phyloP scores from a whole-genome alignment of 352 stramenopile genomes.

The Pythium coloratum region DNA sequence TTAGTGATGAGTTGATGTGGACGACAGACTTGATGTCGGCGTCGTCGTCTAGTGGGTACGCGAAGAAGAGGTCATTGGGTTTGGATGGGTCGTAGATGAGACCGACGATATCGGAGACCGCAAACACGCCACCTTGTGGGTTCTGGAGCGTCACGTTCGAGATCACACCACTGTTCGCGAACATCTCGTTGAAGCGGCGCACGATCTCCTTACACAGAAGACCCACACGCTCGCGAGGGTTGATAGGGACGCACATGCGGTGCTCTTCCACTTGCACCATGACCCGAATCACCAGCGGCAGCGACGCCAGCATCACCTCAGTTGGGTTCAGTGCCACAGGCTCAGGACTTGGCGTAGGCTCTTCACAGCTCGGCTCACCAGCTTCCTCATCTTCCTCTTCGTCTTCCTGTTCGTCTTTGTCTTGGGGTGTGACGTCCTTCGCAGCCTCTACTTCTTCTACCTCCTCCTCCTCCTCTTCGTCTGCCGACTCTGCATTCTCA shows the following conservation, averaged over 20 bases:
- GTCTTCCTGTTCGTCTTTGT: constrained; percentile 8
- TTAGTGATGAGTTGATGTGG: constrained; percentile 15
- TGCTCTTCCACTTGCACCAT: constrained; percentile 56
- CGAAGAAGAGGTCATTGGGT: constrained; percentile 35
- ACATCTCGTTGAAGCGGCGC: constrained; percentile 63
- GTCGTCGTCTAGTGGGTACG: constrained; percentile 21
- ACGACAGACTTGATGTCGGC: constrained; percentile 25
- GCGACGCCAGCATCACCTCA: constrained; percentile 24
- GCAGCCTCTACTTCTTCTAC: background rate
- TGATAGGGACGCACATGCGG: constrained; percentile 57
- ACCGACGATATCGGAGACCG: constrained; percentile 43
- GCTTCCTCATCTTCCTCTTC: background rate
- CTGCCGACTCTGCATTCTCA: background rate
- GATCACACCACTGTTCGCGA: constrained; percentile 33
- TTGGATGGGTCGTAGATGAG: constrained; percentile 30
- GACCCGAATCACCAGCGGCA: constrained; percentile 48
- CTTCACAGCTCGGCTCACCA: background rate
- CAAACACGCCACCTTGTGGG: constrained; percentile 52
- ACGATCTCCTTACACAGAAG: constrained; percentile 56
- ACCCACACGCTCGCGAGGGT: constrained; percentile 42
- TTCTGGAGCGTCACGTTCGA: constrained; percentile 54
- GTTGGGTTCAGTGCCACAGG: background rate
- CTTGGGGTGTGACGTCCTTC: background rate
- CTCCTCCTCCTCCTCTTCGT: background rate
- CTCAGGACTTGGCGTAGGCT: background rate